Evolutionary conservation across 257 asterid species (phyloP), one percentile per base, ranked within the genome.

Genomic region (Leptodermis oblonga): DNA sequence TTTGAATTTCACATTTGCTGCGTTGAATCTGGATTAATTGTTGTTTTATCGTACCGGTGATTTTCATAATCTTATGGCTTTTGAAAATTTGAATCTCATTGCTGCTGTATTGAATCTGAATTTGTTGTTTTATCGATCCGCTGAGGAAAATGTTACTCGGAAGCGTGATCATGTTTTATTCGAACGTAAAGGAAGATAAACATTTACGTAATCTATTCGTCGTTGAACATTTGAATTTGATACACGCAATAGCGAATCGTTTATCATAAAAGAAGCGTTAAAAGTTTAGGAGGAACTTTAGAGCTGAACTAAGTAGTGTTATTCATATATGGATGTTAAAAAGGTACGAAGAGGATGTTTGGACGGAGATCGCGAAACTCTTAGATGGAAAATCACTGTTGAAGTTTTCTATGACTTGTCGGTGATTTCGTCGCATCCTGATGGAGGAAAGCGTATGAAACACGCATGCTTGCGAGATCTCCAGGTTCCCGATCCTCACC

Each of bases 331-430:
- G 28, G 33, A 54, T 54, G 61, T 72, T 61, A 70, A 70, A 68
- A 74, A 90, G 96, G 88, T 88, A 81, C 60, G 99, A 93, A 76
- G 95, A 79, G 74, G 96, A 93, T 74, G 65, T 87, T 33, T 90
- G 97, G 97, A 88, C 95, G 14, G 96, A 90, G 88, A 80, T 93
- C 72, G 96, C 96, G 43, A 91, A 93, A 84, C 86, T 77, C 81
- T 68, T 93, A 87, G 97, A 93, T 77, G 99, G 99, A 42, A 90
- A 75, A 80, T 88, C 97, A 70, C 68, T 93, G 74, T 82, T 89
- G 87, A 88, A 87, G 96, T 95, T 93, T 39, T 87, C 95, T 73
- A 69, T 77, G 72, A 85, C 95, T 41, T 76, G 90, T 84, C 14
- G 81, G 79, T 92, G 98, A 97, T 92, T 92, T 77, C 65, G 58